Evolutionary conservation across 805 yeast species (phyloP), one percentile per base, ranked within the genome.

Genomic region (Starmerella ratchasimensis): DNA sequence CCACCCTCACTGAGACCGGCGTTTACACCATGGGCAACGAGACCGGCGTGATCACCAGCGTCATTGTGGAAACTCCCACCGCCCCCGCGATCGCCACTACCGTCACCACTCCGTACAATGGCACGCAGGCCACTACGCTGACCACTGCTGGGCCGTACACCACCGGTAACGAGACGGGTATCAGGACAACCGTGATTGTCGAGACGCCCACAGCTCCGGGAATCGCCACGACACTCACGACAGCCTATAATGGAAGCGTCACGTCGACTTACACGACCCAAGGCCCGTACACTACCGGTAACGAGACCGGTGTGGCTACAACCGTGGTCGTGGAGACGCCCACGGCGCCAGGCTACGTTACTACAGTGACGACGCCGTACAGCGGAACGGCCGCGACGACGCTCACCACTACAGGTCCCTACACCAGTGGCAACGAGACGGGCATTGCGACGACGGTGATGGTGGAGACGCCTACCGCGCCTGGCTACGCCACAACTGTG

Each of bases 191-290:
- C 9, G 39, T 36, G 17, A 9, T 7, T 14, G 23, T 20, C 11
- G 32, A 25, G 28, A 30, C 34, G n/a, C 39, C 39, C 9, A 36
- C 39, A 4, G 28, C 36, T 6, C 31, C 40, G 4, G 26, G 24
- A 4, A 31, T 14, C 5, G 20, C 21, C 22, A 18, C 30, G 5
- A 37, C 40, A 6, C 17, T 17, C 7, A 31, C 36, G 4, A 11
- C 27, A 11, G 15, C 36, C 4, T 31, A 31, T 6, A 25, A 21
- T 3, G 16, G 4, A 4, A 5, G 33, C 15, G 29, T n/a, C 23
- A 9, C 37, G 5, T n/a, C 17, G 5, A n/a, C 4, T 15, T 9
- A 15, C 5, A 34, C 38, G 8, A 18, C 13, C 24, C 11, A 35
- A 5, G 38, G 38, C 5, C 15, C 8, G n/a, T 19, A 19, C 25